phyloP scores from a whole-genome alignment of 2,329 filamentous ascomycete species.

The Dactylonectria macrodidyma region DNA sequence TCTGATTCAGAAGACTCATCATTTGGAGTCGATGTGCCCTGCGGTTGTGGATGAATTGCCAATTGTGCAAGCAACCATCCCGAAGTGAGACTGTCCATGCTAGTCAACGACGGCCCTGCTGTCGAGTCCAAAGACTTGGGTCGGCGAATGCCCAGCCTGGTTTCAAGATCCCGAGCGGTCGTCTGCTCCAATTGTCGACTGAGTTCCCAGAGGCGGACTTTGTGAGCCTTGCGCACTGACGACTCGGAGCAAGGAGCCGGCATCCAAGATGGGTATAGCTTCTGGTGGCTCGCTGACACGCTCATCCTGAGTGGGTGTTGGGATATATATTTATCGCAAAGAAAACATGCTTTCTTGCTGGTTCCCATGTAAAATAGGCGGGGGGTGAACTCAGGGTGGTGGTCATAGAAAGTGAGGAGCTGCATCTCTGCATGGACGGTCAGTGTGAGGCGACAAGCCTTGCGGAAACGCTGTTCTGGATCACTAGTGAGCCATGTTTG shows the following conservation, averaged over 20 bases:
- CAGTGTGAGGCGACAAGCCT: slow-evolving; percentile 38
- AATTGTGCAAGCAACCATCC: neutral
- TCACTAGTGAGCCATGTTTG: neutral
- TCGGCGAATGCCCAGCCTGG: slow-evolving; percentile 35
- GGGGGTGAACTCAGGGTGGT: slow-evolving; percentile 39
- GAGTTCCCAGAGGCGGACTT: slow-evolving; percentile 17
- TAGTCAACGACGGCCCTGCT: slow-evolving; percentile 39
- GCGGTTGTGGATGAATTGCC: neutral
- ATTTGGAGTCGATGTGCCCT: neutral
- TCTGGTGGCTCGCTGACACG: slow-evolving; percentile 51
- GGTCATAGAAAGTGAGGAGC: slow-evolving; percentile 50
- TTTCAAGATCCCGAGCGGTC: slow-evolving; percentile 34
- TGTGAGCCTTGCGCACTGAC: slow-evolving; percentile 26
- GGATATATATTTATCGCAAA: slow-evolving; percentile 48
- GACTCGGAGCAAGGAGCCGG: slow-evolving; percentile 38
- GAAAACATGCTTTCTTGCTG: slow-evolving; percentile 53
- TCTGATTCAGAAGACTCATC: no score
- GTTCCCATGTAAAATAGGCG: slow-evolving; percentile 48
- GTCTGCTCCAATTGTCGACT: slow-evolving; percentile 11
- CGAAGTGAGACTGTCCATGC: neutral
- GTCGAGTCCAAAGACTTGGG: slow-evolving; percentile 36
- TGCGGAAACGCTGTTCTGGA: slow-evolving; percentile 33
- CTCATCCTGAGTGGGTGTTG: slow-evolving; percentile 43
- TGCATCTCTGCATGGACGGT: slow-evolving; percentile 53
- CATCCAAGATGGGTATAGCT: slow-evolving; percentile 52